Evolutionary conservation across 2,329 filamentous ascomycete genomes (phyloP).

Genomic region (Calonectria pauciramosa): DNA sequence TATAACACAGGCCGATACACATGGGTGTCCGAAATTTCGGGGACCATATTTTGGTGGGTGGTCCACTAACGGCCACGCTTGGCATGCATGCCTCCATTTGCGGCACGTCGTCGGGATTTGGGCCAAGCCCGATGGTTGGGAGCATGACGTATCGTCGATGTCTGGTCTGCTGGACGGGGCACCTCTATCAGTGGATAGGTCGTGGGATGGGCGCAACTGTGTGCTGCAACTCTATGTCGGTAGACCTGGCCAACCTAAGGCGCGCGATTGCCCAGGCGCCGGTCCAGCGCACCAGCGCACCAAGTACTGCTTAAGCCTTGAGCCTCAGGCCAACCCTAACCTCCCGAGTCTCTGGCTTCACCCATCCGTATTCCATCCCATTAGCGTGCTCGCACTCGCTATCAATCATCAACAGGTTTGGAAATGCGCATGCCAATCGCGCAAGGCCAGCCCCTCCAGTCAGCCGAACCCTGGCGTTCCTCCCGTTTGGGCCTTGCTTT

Average conservation of each 20-base stretch:
- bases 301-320: background rate
- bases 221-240: slow-evolving; percentile 10
- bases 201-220: slow-evolving; percentile 1
- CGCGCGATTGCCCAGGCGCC: background rate
- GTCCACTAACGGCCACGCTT: slow-evolving; percentile 13
- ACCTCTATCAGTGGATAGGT: background rate
- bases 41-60: background rate
- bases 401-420: slow-evolving; percentile 1
- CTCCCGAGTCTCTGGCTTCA: background rate
- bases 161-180: background rate
- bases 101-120: slow-evolving; percentile 6
- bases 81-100: slow-evolving; percentile 16
- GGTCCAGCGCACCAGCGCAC: background rate
- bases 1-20: slow-evolving; percentile 8
- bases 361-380: background rate
- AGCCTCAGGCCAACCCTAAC: background rate
- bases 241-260: background rate
- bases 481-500: slow-evolving; percentile 12
- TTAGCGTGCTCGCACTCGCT: background rate
- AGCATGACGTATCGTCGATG: background rate
- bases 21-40: background rate
- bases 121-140: background rate
- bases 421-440: background rate
- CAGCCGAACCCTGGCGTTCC: slow-evolving; percentile 7
- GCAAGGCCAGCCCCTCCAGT: background rate